Evolutionary conservation across 768 basidiomycete genomes (phyloP).

Genomic region (Lanmaoa rubissima): DNA sequence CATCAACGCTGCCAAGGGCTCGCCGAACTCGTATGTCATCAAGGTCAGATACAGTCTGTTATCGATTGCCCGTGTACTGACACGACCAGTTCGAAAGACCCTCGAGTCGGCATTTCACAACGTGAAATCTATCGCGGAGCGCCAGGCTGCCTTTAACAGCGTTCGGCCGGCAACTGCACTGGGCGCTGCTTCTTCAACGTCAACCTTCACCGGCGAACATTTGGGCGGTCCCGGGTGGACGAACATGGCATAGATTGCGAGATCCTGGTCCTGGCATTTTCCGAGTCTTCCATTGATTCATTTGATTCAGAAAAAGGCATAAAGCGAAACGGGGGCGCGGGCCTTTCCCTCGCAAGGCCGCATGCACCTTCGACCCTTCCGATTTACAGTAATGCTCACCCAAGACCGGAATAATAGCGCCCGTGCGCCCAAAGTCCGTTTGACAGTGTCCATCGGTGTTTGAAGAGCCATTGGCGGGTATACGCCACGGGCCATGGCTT

Average conservation of each 20-base stretch:
- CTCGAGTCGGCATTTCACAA: no score
- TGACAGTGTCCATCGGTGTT: neutral
- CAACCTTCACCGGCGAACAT: neutral
- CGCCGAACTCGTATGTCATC: conserved; percentile 99
- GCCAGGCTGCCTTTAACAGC: neutral
- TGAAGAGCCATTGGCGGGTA: no score
- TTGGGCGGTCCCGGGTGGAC: neutral
- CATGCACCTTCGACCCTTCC: neutral
- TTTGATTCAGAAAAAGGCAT: neutral
- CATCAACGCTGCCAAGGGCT: conserved; percentile 99
- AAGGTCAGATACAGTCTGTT: conserved; percentile 55
- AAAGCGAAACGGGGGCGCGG: conserved; percentile 1
- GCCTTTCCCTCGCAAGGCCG: neutral
- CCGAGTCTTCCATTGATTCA: conserved; percentile 12
- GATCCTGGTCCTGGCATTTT: conserved; percentile 11
- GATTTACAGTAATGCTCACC: neutral
- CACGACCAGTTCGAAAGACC: neutral
- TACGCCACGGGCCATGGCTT: no score
- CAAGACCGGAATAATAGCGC: neutral
- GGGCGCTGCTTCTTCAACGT: neutral
- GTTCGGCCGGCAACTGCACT: neutral
- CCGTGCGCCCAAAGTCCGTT: neutral
- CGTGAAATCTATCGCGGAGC: no score
- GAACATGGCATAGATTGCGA: neutral
- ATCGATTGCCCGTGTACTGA: neutral